Evolutionary conservation across 2,329 filamentous ascomycete species (phyloP), one percentile per base, ranked within the genome.

Genomic region (Sphaerulina populicola): DNA sequence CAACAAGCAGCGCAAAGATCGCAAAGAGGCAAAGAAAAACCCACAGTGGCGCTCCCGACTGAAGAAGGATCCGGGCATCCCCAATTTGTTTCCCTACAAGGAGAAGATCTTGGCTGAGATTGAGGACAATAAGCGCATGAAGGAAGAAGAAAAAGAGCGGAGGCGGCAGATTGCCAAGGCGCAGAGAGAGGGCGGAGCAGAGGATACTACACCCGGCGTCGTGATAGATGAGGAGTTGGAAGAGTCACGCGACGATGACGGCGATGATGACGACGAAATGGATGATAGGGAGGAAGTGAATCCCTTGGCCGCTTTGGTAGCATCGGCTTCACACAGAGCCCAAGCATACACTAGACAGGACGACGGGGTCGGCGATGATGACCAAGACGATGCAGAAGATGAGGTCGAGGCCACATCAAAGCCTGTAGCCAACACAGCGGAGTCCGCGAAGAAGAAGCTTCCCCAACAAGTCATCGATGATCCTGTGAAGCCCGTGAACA

Each of bases 31-130:
- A 50, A 97, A 95, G 76, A 89, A 94, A 81, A 95, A 96, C 70
- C 91, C 93, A 31, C 82, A 95, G 87, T 97, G 93, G 89, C 82
- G 86, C 62, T 90, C 88, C 53, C 87, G 89, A 69, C 69, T 95
- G 61, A 97, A 96, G 80, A 98, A 97, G 75, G 93, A 98, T 64
- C 93, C 91, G 21, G 93, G 93, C 44, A 96, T 98, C 56, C 93
- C 93, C 37, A 98, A 97, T 67, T 74, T 96, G 33, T 98, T 96
- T 73, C 93, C 93, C 0, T 96, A 93, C 77, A 98, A 98, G 75
- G 90, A 96, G 69, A 90, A 86, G 76, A 80, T 98, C 27, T 79
- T 98, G 31, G 82, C 90, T 52, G 89, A 98, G 71, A 94, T 98
- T 62, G 93, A 98, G 72, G 88, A 95, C 72, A 85, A 81, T 63